Conservation (phyloP, 2,329 filamentous ascomycete genomes). For the Clonostachys chloroleuca region DNA sequence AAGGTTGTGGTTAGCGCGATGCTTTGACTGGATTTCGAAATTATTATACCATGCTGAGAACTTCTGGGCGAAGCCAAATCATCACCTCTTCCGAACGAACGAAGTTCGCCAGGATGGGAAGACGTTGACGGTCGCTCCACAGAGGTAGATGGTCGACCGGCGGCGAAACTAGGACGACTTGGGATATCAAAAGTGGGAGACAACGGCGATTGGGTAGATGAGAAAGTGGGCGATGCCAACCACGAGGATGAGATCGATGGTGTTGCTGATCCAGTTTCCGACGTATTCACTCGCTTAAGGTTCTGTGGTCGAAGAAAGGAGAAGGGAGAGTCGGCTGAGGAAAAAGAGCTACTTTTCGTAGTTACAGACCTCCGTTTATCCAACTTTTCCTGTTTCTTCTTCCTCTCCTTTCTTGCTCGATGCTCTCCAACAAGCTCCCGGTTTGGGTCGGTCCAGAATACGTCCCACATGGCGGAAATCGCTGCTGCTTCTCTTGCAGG, state of each 20-base stretch:
- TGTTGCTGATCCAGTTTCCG: conserved; percentile 8
- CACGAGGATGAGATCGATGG: conserved; percentile 12
- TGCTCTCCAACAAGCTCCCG: conserved; percentile 48
- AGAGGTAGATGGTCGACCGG: too few relatives aligned
- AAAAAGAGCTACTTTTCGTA: conserved; percentile 35
- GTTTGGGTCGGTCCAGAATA: conserved; percentile 53
- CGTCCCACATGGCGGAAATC: conserved; percentile 45
- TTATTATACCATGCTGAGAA: too few relatives aligned
- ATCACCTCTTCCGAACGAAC: too few relatives aligned
- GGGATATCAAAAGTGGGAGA: conserved; percentile 13
- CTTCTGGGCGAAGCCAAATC: too few relatives aligned
- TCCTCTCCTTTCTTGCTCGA: conserved; percentile 41
- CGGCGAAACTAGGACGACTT: conserved; percentile 14
- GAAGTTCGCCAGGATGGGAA: too few relatives aligned
- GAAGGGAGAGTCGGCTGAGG: conserved; percentile 31
- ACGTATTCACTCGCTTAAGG: conserved; percentile 11
- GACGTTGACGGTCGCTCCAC: too few relatives aligned
- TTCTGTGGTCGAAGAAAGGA: conserved; percentile 37
- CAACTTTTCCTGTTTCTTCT: conserved; percentile 16
- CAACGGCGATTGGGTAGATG: conserved; percentile 16
- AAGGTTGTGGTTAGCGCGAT: too few relatives aligned
- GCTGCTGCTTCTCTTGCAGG: too few relatives aligned
- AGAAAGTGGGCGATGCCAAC: conserved; percentile 13
- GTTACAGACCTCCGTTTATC: conserved; percentile 13
- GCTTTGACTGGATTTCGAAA: too few relatives aligned